A percentile compares a stretch with the other conserved stretches of the same genome.
Evolutionary conservation across 164 flowering plant genomes (phyloP).

Genomic region (Euptelea pleiosperma): DNA sequence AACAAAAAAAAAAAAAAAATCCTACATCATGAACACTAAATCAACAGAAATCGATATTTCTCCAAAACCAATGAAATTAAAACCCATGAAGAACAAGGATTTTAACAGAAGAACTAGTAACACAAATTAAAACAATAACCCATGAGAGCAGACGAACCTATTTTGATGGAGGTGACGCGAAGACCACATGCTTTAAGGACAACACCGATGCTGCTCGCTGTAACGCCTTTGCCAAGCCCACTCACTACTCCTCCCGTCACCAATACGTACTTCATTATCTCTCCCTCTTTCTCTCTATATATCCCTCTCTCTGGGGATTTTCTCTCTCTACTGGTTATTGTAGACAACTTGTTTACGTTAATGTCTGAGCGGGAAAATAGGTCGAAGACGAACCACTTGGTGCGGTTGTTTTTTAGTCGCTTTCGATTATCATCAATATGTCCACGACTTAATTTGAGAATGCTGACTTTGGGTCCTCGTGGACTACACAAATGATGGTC

Average conservation of each 20-base stretch:
- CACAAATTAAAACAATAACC: not conserved
- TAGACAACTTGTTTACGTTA: constrained; percentile 22
- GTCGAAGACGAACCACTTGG: not conserved
- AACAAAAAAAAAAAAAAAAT: too few relatives aligned
- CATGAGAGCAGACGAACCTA: constrained; percentile 43
- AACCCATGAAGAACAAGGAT: not conserved
- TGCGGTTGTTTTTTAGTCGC: too few relatives aligned
- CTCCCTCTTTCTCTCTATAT: constrained; percentile 12
- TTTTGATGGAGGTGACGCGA: constrained; percentile 94
- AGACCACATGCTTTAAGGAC: constrained; percentile 93
- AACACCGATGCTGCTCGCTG: constrained; percentile 94
- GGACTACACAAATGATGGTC: too few relatives aligned
- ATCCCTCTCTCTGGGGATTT: constrained; percentile 4
- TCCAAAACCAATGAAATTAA: not conserved
- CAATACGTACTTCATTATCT: constrained; percentile 82
- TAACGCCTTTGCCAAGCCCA: constrained; percentile 96
- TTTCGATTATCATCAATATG: too few relatives aligned
- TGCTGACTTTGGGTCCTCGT: too few relatives aligned
- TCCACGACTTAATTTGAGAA: too few relatives aligned
- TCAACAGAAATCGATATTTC: not conserved
- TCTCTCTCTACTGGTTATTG: not conserved
- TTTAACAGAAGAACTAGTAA: not conserved
- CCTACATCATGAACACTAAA: not conserved
- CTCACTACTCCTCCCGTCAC: constrained; percentile 97
- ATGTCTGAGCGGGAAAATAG: constrained; percentile 36